A percentile compares a stretch with the other conserved stretches of the same genome.
These are phyloP conservation scores for Puccinia polysora DNA, from an alignment of 1,284 basidiomycete species.

Conservation along the genomic window DNA sequence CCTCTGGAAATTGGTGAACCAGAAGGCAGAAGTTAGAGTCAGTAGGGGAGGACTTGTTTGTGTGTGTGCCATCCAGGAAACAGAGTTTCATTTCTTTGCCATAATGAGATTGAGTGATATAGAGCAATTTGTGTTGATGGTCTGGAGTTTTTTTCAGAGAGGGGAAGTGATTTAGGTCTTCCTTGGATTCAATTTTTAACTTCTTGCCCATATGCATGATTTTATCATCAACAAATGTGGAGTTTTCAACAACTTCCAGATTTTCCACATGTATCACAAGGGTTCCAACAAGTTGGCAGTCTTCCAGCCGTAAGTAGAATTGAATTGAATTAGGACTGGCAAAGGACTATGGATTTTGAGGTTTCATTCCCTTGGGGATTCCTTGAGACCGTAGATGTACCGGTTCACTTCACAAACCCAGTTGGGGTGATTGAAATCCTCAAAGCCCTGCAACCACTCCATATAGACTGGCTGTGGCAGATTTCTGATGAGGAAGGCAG, in stretches of 20 bases:
- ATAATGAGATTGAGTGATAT: background rate
- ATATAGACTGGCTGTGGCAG: slow-evolving; percentile 12
- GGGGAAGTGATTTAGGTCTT: background rate
- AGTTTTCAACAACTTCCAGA: background rate
- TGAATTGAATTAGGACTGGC: background rate
- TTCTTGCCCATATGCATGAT: background rate
- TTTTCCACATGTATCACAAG: background rate
- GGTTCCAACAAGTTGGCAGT: background rate
- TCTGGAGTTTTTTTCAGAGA: background rate
- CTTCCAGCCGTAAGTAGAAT: slow-evolving; percentile 3
- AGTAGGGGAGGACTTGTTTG: background rate
- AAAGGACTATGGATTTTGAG: background rate
- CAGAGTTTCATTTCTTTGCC: background rate
- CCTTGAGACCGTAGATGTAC: slow-evolving; percentile 29
- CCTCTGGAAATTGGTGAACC: background rate
- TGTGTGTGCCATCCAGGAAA: background rate
- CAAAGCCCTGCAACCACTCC: background rate
- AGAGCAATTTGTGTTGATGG: background rate
- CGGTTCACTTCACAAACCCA: slow-evolving; percentile 13
- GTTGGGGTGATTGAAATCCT: slow-evolving; percentile 5
- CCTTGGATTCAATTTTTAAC: background rate
- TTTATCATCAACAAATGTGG: background rate
- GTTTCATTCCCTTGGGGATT: slow-evolving; percentile 18
- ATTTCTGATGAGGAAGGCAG: slow-evolving; percentile 14
- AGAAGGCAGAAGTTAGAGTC: background rate